Base-by-base conservation (phyloP, 768 basidiomycete genomes). In the Tulasnella sp. region DNA sequence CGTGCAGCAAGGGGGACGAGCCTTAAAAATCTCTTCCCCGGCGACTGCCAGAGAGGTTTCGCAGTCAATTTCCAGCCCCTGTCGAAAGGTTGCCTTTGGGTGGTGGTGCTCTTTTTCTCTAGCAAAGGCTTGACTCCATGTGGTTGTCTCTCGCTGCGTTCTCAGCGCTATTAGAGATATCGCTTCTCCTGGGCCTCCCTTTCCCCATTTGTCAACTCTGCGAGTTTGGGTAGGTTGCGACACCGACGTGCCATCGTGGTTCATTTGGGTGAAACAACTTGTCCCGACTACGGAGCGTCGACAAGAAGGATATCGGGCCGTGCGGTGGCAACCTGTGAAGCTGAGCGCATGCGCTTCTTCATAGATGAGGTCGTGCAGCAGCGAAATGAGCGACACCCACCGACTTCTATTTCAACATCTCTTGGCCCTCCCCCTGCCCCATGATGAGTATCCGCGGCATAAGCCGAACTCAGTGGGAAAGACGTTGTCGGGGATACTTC, bases 131-230 rank as follows among this genome's bases (percentile, higher is more conserved):
- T 68, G 62, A 68, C 62, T 68, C 62, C 62, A 68, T 27, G 62
- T 68, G 62, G 62, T 68, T 68, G 62, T 68, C 31, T 27, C 27
- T 31, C 31, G 31, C 19, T 62, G 34, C 62, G 62, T 68, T 68
- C 62, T 68, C 62, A 68, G 62, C 62, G 62, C 62, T 68, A 68
- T 68, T 68, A 68, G 62, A 8, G 2, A 16, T 36, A 34, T 68
- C 62, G 62, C 62, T 68, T 68, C 62, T 19, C 9, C 36, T 36
- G 62, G 62, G 62, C 62, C 62, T 68, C 62, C 24, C 62, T 68
- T 68, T 68, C 62, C 62, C 62, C 62, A 68, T 68, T 68, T 68
- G 62, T 68, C 62, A 36, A 68, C 62, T 68, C 62, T 27, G 27
- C 62, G 34, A 36, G 31, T 68, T 68, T 24, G 62, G 52, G 8